These are phyloP conservation scores for Pachyrhizus erosus DNA, from an alignment of 306 rosid genomes.

Conservation along the genomic window DNA sequence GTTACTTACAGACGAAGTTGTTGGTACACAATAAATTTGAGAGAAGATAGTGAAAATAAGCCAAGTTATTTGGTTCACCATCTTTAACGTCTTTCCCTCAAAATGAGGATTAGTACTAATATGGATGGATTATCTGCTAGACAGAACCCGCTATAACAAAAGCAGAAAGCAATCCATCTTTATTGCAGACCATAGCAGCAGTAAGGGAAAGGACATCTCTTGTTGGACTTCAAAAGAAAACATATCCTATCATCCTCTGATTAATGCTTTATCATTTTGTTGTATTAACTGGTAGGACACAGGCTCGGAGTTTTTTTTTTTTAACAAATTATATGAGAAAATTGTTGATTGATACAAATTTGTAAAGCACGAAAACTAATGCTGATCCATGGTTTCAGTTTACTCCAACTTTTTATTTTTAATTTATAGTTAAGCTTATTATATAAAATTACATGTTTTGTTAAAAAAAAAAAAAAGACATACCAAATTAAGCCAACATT, in stretches of 20 bases:
- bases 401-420: background rate
- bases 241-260: constrained; percentile 11
- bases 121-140: background rate
- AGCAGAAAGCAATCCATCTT: constrained; percentile 11
- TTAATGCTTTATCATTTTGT: constrained; percentile 10
- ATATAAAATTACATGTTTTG: background rate
- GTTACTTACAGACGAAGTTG: constrained; percentile 30
- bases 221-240: constrained; percentile 25
- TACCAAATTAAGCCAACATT: background rate
- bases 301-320: too few relatives aligned
- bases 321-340: background rate
- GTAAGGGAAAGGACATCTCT: constrained; percentile 3
- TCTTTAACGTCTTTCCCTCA: background rate
- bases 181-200: constrained; percentile 29
- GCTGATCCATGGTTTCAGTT: background rate
- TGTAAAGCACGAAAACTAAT: background rate
- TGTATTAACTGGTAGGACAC: background rate
- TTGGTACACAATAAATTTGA: constrained; percentile 41
- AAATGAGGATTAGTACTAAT: constrained; percentile 12
- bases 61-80: constrained; percentile 3
- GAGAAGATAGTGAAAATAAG: background rate
- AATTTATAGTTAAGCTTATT: background rate
- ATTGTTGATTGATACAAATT: background rate
- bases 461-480: background rate
- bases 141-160: constrained; percentile 34